Conservation (phyloP, 2,329 filamentous ascomycete species). For the Cadophora luteo-olivacea region DNA sequence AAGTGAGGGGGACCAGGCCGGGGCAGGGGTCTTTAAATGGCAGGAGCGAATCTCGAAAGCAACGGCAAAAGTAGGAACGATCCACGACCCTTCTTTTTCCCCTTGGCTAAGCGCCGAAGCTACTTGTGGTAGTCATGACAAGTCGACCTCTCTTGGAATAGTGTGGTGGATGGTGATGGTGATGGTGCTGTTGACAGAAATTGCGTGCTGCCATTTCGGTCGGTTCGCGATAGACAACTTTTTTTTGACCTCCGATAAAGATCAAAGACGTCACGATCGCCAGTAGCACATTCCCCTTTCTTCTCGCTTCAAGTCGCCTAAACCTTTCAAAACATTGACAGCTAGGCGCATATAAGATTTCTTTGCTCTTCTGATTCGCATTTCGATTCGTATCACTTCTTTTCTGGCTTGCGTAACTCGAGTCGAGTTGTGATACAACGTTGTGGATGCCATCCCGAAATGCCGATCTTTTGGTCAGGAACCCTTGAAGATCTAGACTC, state of each 20-base stretch:
- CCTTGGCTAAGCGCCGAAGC: not conserved
- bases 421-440: not conserved
- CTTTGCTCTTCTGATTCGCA: not conserved
- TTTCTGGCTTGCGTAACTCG: not conserved
- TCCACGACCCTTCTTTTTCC: not conserved
- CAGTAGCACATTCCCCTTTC: not conserved
- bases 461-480: not conserved
- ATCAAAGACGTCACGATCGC: constrained; percentile 24
- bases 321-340: not conserved
- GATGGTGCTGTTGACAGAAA: not conserved
- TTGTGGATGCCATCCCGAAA: constrained; percentile 7
- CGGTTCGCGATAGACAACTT: not conserved
- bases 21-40: not conserved
- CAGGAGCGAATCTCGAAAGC: not conserved
- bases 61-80: not conserved
- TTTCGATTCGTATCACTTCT: not conserved
- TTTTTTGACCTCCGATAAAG: not conserved
- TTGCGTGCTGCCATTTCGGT: not conserved
- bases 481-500: not conserved
- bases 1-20: not conserved
- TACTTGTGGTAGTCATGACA: not conserved
- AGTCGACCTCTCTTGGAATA: not conserved
- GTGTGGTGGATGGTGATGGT: constrained; percentile 8
- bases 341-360: not conserved
- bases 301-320: constrained; percentile 7